Conservation (phyloP, 148 eudicot genomes). For the Pharnaceum exiguum region DNA sequence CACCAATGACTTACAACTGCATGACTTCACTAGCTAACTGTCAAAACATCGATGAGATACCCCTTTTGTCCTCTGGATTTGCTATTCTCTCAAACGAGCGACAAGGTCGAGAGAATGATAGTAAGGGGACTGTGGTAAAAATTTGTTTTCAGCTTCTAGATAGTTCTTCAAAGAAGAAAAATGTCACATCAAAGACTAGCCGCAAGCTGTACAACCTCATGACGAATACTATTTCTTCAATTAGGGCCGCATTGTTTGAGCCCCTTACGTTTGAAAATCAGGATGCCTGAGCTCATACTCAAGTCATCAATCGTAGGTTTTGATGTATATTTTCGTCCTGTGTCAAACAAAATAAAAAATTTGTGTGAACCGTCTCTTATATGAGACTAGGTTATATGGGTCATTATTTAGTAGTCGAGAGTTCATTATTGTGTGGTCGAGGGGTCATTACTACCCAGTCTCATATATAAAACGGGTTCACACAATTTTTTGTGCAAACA, state of each 20-base stretch:
- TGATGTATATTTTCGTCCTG: too few relatives aligned
- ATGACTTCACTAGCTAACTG: conserved; percentile 24
- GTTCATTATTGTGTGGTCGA: too few relatives aligned
- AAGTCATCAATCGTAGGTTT: too few relatives aligned
- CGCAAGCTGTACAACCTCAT: conserved; percentile 26
- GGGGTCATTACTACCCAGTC: too few relatives aligned
- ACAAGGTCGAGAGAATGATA: background rate
- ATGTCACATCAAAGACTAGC: conserved; percentile 25
- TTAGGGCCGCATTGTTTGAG: conserved; percentile 26
- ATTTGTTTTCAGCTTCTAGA: conserved; percentile 39
- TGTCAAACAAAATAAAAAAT: too few relatives aligned
- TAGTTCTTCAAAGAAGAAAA: conserved; percentile 11
- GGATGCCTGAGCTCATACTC: too few relatives aligned
- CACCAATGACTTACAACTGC: conserved; percentile 30
- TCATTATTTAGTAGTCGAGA: too few relatives aligned
- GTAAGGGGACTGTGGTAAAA: conserved; percentile 32
- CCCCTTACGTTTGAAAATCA: conserved; percentile 3
- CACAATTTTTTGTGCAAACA: too few relatives aligned
- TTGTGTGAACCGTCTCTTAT: too few relatives aligned
- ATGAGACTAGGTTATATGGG: too few relatives aligned
- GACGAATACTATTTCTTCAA: conserved; percentile 19
- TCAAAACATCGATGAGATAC: conserved; percentile 19
- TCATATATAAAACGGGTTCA: too few relatives aligned
- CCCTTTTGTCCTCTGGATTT: conserved; percentile 46
- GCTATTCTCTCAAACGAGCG: conserved; percentile 25